Evolutionary conservation across 371 early-diverging fungal genomes (phyloP).

Genomic region (Basidiobolus meristosporus): DNA sequence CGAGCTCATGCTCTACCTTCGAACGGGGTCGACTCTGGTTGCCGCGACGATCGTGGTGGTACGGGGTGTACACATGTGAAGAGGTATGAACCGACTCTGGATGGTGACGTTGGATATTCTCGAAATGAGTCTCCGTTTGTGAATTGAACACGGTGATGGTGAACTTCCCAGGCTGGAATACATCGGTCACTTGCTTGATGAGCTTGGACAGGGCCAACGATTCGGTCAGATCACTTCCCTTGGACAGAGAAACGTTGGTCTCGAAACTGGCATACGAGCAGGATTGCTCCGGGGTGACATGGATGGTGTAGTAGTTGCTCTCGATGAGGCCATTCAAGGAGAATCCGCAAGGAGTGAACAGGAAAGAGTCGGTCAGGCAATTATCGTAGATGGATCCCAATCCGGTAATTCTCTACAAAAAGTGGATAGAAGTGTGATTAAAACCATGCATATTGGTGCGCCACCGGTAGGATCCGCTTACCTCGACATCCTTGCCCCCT

Average conservation of each 20-base stretch:
- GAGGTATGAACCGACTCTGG: too few species aligned
- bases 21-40: too few species aligned
- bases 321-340: constrained; percentile 69
- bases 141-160: constrained; percentile 61
- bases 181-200: constrained; percentile 48
- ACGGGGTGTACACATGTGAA: too few species aligned
- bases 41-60: too few species aligned
- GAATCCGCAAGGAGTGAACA: constrained; percentile 88
- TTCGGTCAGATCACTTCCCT: constrained; percentile 20
- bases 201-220: constrained; percentile 39
- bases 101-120: too few species aligned
- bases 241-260: constrained; percentile 56
- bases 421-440: too few species aligned
- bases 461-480: too few species aligned
- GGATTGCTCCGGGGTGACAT: constrained; percentile 87
- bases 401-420: constrained; percentile 51
- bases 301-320: constrained; percentile 80
- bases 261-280: constrained; percentile 97
- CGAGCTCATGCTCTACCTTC: too few species aligned
- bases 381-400: constrained; percentile 55
- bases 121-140: constrained; percentile 10
- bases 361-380: constrained; percentile 55
- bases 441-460: too few species aligned
- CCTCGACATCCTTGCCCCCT: constrained; percentile 29
- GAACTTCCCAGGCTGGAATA: constrained; percentile 66